Percentiles rank a stretch among this genome's conserved stretches.
phyloP scores from a whole-genome alignment of 1,284 basidiomycete species.

The Calocybe gambosa region DNA sequence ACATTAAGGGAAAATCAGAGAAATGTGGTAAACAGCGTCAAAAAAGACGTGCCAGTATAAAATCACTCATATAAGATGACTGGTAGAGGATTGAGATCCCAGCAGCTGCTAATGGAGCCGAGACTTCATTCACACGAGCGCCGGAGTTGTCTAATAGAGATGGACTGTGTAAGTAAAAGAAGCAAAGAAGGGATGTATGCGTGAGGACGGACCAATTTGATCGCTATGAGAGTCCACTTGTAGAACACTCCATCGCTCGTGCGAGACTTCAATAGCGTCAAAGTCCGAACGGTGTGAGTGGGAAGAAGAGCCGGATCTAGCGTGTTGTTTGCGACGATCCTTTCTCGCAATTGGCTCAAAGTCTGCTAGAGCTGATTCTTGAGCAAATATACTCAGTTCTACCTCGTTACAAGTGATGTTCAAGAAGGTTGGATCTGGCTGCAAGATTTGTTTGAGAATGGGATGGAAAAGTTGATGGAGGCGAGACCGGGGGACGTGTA shows the following conservation, averaged over 20 bases:
- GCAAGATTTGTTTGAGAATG: slow-evolving; percentile 62
- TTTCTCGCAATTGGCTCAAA: slow-evolving; percentile 57
- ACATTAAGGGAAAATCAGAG: neutral
- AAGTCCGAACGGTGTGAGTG: slow-evolving; percentile 18
- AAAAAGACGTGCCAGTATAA: slow-evolving; percentile 61
- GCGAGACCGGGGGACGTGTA: slow-evolving; percentile 64
- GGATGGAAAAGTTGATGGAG: slow-evolving; percentile 53
- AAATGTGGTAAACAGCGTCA: slow-evolving; percentile 1
- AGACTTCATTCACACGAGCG: slow-evolving; percentile 72
- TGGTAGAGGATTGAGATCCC: slow-evolving; percentile 84
- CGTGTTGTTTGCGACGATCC: slow-evolving; percentile 44
- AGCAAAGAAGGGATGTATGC: neutral
- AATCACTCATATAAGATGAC: slow-evolving; percentile 81
- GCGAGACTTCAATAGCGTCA: slow-evolving; percentile 62
- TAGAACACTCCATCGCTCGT: slow-evolving; percentile 68
- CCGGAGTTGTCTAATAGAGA: slow-evolving; percentile 53
- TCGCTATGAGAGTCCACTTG: slow-evolving; percentile 72
- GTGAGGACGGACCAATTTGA: slow-evolving; percentile 43
- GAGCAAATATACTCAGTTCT: slow-evolving; percentile 68
- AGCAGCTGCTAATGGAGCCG: slow-evolving; percentile 70
- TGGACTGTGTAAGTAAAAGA: slow-evolving; percentile 9
- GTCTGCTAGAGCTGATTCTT: slow-evolving; percentile 48
- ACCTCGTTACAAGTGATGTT: slow-evolving; percentile 72
- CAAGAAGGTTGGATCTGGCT: slow-evolving; percentile 59
- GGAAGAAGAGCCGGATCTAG: slow-evolving; percentile 30